These are phyloP conservation scores for Neurospora intermedia DNA, from an alignment of 495 filamentous ascomycete genomes.

Conservation along the genomic window DNA sequence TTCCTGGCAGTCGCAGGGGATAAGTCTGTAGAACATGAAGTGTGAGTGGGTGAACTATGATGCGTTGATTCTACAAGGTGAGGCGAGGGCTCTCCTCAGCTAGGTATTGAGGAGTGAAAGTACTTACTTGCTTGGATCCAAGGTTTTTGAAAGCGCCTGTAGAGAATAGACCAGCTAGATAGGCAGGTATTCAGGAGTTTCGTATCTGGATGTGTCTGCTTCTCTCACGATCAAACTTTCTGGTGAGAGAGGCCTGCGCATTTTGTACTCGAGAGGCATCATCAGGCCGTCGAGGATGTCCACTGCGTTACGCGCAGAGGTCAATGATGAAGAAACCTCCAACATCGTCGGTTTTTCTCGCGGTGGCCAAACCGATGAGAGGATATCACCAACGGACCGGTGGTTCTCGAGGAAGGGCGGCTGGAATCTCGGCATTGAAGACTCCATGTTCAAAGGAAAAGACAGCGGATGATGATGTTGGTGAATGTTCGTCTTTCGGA, in stretches of 20 bases:
- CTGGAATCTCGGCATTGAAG: background rate
- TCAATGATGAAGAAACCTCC: background rate
- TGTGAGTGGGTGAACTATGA: background rate
- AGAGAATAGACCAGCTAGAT: background rate
- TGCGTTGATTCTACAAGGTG: background rate
- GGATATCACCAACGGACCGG: background rate
- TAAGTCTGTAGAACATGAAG: background rate
- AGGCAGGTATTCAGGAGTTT: background rate
- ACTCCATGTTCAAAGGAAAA: background rate
- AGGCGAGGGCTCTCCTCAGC: too few relatives aligned
- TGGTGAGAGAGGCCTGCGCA: background rate
- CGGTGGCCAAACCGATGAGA: background rate
- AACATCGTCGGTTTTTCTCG: background rate
- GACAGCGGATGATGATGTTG: background rate
- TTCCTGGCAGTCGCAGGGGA: background rate
- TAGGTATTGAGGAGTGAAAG: too few relatives aligned
- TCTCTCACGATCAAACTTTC: background rate
- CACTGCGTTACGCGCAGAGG: background rate
- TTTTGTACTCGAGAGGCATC: background rate
- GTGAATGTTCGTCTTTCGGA: background rate
- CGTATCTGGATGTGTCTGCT: background rate
- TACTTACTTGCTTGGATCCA: too few relatives aligned
- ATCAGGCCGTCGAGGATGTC: background rate
- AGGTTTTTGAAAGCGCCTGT: too few relatives aligned
- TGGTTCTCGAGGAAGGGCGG: background rate